Base-by-base conservation (phyloP, 768 basidiomycete species). In the Gautieria morchelliformis region DNA sequence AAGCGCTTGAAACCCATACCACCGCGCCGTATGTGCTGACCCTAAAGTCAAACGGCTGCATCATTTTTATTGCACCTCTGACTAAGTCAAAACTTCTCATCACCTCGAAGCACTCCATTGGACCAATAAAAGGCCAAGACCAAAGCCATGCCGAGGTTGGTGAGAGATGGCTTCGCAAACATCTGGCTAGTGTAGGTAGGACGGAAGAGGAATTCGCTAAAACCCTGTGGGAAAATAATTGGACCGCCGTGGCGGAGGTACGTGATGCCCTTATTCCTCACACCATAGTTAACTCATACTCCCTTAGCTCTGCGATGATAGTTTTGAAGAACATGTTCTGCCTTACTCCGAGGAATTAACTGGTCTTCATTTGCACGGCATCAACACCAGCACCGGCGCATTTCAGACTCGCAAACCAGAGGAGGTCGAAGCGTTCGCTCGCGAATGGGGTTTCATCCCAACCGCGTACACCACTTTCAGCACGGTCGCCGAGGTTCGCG, bases 271-370 rank as follows among this genome's bases (percentile, higher is more conserved):
- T 17, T 47, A 9, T 58, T n/a, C 27, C 33, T 10, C 9, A 48
- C 24, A n/a, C 22, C 49, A 1, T 24, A 27, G 27, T 27, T 48
- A 6, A 12, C 30, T 24, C 52, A 30, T 41, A 32, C 20, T 6
- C 37, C 24, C n/a, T 0, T 63, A 97, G 94, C 84, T 99, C 6
- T 99, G 96, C 67, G 96, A 99, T 65, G 96, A 99, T 70, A 80
- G 79, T 0, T 98, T 98, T 68, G 95, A 99, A 64, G 95, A 98
- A 67, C 96, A 99, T 64, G 95, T 98, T 55, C 78, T 99, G 0
- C 74, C 82, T 0, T 95, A 93, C 66, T 73, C 90, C 0, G 76
- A 82, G 4, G 85, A 95, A 19, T 81, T 82, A 58, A 89, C 92
- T 0, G 95, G 94, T 4, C 81, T 97, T 0, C 92, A 97, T 64